Base-by-base conservation (phyloP, 129 eudicot genomes). In the Sambucus nigra region DNA sequence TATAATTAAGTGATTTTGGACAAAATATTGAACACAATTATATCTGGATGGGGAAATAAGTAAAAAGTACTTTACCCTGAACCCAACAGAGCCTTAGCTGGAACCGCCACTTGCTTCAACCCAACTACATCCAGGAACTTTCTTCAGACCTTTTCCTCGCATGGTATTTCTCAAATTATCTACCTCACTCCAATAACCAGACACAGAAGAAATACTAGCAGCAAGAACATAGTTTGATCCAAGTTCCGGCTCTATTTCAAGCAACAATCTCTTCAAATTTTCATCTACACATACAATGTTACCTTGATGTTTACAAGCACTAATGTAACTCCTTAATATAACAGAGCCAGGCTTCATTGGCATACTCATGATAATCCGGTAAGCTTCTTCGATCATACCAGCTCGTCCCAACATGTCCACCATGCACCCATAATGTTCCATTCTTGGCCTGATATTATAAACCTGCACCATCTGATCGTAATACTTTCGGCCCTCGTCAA, bases 361-460 rank as follows among this genome's bases (percentile, higher is more conserved):
- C 77, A 76, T 69, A 25, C 54, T 64, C 55, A 13, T 52, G 2
- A 74, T 64, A 23, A 69, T 41, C 61, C 32, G 33, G 53, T 74
- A 69, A 51, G 80, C 76, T 22, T 74, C 72, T 53, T 60, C 69
- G 53, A 69, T 74, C 64, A 51, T 54, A 21, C 80, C 80, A 18
- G 60, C 61, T 28, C 76, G 54, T 4, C 75, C 80, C 26, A 63
- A 58, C 65, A 74, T 53, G 44, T 74, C 80, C 38, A 64, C 72
- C 80, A 74, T 69, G 76, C 76, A 74, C 19, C 80, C 76, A 38
- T 74, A 74, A 46, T 74, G 80, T 63, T 74, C 80, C 76, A 74
- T 64, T 26, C 68, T 69, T 8, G 80, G 80, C 72, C 17, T 23
- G 25, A 74, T 63, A 18, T 64, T 64, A 35, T 74, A 65, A 4